Evolutionary conservation across 202 grass and related monocot genomes (phyloP), one percentile per base, ranked within the genome.

Genomic region (Panicum virgatum): DNA sequence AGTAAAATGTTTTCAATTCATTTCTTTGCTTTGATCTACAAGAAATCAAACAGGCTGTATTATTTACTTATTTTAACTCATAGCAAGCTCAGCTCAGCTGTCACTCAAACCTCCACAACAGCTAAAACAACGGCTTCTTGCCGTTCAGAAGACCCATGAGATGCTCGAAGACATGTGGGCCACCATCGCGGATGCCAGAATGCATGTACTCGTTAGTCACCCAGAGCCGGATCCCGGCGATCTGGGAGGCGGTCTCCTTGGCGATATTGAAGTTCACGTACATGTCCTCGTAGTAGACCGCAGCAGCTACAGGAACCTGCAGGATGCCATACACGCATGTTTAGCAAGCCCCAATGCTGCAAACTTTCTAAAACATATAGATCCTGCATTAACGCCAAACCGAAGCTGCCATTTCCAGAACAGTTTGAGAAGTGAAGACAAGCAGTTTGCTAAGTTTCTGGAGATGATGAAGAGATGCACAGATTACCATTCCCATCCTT

Each of bases 151-250:
- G 90, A 18, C 57, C 84, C 84, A 93, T 94, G 71, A 98, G 75
- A 72, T 94, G 90, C 42, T 94, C 88, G 12, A 91, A 96, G 19
- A 98, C 90, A 29, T 93, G 89, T 1, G 82, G 82, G 13, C 96
- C 89, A 2, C 85, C 60, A 5, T 98, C 92, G 0, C 92, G 88
- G 48, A 96, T 84, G 48, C 96, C 96, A 0, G 92, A 98, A 78
- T 96, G 92, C 96, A 93, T 95, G 73, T 95, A 95, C 72, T 96
- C 96, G 23, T 98, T 98, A 18, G 96, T 98, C 65, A 98, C 87
- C 96, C 96, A 93, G 5, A 98, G 66, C 69, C 92, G 87, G 71
- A 98, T 95, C 18, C 96, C 92, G 0, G 79, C 79, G 34, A 98
- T 95, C 84, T 98, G 79, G 30, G 96, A 93, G 32, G 96, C 92